Evolutionary conservation across 352 stramenopile genomes (phyloP).

Genomic region (Phytophthora macrochlamydospora): DNA sequence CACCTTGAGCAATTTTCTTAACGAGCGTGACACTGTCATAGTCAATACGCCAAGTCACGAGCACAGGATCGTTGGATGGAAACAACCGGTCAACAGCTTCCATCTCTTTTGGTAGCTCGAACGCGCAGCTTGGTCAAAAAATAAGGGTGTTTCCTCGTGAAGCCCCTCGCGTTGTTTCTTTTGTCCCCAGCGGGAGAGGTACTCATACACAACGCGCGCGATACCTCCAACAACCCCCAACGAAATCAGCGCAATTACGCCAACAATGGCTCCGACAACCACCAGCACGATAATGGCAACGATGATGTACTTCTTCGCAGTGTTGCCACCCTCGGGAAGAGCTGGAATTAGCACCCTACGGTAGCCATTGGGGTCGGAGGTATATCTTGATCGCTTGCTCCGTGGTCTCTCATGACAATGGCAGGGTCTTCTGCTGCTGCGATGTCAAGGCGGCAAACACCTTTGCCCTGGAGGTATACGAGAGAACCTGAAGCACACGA

Average conservation of each 20-base stretch:
- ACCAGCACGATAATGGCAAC: conserved; percentile 47
- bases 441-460: conserved; percentile 55
- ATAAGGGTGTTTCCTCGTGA: conserved; percentile 75
- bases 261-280: conserved; percentile 31
- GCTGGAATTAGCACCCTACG: conserved; percentile 43
- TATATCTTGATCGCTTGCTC: conserved; percentile 13
- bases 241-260: conserved; percentile 30
- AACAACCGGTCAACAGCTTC: conserved; percentile 66
- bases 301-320: conserved; percentile 58
- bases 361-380: conserved; percentile 32
- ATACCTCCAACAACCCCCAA: conserved; percentile 44
- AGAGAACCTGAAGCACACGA: conserved; percentile 47
- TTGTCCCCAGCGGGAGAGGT: conserved; percentile 39
- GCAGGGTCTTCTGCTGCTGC: conserved; percentile 37
- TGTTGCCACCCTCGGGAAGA: conserved; percentile 26
- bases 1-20: conserved; percentile 69
- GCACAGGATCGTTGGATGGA: conserved; percentile 69
- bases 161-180: conserved; percentile 51
- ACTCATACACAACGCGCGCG: conserved; percentile 48
- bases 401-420: conserved; percentile 31
- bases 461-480: conserved; percentile 63
- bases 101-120: conserved; percentile 63
- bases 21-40: conserved; percentile 70
- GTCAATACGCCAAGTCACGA: conserved; percentile 74
- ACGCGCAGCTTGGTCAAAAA: conserved; percentile 72